Evolutionary conservation across 495 filamentous ascomycete genomes (phyloP), one percentile per base, ranked within the genome.

Genomic region (Darksidea phi): DNA sequence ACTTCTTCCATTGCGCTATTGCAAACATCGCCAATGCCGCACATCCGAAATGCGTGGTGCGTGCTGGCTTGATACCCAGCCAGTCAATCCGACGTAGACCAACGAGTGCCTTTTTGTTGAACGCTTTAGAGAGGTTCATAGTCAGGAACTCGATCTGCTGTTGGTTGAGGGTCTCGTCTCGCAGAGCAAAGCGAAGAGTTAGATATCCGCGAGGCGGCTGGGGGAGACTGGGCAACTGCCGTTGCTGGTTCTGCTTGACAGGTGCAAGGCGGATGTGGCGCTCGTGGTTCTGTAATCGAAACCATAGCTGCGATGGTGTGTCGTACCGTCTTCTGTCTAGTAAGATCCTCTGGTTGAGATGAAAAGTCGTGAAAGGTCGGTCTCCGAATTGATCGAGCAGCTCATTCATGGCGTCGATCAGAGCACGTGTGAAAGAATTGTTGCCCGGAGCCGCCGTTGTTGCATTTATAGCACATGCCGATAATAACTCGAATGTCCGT

Each of bases 351-450:
- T 69, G 61, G 28, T 62, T 56, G 28, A 65, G 54, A 15, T 59
- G 46, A 26, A 48, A 54, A 18, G 66, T 69, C 18, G 61, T 52
- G 48, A 69, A 69, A 13, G 52, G 25, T 11, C 36, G n/a, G 12
- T 53, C 47, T 1, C 15, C 36, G 15, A 32, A 43, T 49, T 68
- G 52, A 8, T 47, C 26, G 21, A 66, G 11, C 1, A 69, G 56
- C 28, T 69, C 47, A 6, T 48, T 36, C 10, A 69, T 20, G 6
- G 61, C 61, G 23, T 47, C 57, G 24, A 68, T 68, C 6, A 68
- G 57, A 8, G 66, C 66, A 23, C 56, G 48, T 0, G 66, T 68
- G 51, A 68, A 68, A 8, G 66, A 68, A 17, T 58, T 32, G 13
- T 47, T 13, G n/a, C 66, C 66, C 6, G 66, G 66, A 1, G 26